Percentiles rank a stretch among this genome's conserved stretches.
Evolutionary conservation across 495 filamentous ascomycete species (phyloP).

Genomic region (Talaromyces nanjingensis): DNA sequence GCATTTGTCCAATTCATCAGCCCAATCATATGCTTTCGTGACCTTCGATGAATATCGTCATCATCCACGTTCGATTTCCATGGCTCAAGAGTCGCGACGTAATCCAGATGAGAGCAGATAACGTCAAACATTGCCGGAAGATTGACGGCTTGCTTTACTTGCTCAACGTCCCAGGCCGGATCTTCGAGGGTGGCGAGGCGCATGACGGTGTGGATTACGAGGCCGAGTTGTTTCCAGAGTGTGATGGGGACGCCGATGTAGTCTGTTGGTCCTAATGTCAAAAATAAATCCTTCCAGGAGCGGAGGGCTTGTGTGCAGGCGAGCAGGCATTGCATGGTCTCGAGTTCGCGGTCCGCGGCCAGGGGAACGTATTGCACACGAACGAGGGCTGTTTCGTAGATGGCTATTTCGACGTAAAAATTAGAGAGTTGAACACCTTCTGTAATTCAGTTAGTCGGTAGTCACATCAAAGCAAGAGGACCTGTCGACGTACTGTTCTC

Average conservation of each 20-base stretch:
- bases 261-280: constrained; percentile 15
- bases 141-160: constrained; percentile 21
- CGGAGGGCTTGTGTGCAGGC: constrained; percentile 17
- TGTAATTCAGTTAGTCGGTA: not conserved
- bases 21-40: not conserved
- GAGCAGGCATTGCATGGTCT: constrained; percentile 10
- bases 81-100: not conserved
- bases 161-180: constrained; percentile 25
- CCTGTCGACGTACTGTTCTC: constrained; percentile 22
- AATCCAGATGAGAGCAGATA: constrained; percentile 15
- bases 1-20: not conserved
- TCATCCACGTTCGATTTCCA: not conserved
- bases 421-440: not conserved
- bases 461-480: not conserved
- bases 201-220: constrained; percentile 19
- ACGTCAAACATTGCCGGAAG: constrained; percentile 22
- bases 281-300: constrained; percentile 19
- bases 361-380: constrained; percentile 24
- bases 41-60: not conserved
- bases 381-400: constrained; percentile 17
- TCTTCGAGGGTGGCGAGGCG: constrained; percentile 26
- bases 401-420: not conserved
- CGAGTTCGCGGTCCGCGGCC: constrained; percentile 9
- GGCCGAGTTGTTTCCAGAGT: constrained; percentile 15
- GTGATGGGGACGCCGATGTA: constrained; percentile 17